Evolutionary conservation across 345 rosid species (phyloP).

Genomic region (Carallia pectinifolia): DNA sequence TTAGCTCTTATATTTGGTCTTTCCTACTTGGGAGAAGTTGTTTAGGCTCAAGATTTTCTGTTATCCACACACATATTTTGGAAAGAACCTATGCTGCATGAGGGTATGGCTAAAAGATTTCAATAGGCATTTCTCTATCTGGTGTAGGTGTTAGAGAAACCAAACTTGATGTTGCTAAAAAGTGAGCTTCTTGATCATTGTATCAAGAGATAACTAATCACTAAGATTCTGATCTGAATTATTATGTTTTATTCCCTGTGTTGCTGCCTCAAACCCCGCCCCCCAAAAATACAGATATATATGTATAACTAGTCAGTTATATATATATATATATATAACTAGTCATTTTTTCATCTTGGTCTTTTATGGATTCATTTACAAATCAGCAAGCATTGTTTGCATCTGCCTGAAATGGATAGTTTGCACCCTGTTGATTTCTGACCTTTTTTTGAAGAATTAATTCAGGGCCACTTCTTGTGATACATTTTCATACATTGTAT

Average conservation of each 20-base stretch:
- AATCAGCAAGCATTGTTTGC: neutral
- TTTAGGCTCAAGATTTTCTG: neutral
- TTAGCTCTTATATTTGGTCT: neutral
- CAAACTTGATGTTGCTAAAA: too few species aligned
- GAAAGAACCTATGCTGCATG: neutral
- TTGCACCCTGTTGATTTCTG: too few species aligned
- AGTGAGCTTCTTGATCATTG: too few species aligned
- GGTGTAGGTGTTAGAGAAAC: too few species aligned
- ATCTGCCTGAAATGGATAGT: too few species aligned
- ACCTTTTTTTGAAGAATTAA: too few species aligned
- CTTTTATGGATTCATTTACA: neutral
- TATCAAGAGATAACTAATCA: too few species aligned
- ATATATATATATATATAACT: neutral
- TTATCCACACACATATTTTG: neutral
- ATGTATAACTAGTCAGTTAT: too few species aligned
- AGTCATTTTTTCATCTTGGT: neutral
- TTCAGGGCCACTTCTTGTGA: too few species aligned
- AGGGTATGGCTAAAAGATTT: neutral
- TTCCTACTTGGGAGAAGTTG: neutral
- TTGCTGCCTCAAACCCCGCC: neutral
- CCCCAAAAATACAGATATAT: too few species aligned
- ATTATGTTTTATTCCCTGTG: too few species aligned
- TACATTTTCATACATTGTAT: neutral
- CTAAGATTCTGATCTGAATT: too few species aligned
- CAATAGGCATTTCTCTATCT: neutral